Base-by-base conservation (phyloP, 257 asterid genomes). In the Solanum okadae region DNA sequence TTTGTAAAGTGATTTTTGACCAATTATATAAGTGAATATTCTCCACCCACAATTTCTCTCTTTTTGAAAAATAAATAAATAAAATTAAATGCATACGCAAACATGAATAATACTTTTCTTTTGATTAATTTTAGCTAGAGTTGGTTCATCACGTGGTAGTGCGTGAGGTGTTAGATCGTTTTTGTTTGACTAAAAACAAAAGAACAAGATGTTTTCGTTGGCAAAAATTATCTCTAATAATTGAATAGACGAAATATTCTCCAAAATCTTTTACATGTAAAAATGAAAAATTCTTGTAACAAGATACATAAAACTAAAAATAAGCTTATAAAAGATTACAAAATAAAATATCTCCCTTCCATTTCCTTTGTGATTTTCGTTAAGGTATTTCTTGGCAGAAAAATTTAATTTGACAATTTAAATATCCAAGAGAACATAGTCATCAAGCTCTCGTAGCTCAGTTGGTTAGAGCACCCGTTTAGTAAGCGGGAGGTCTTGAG, bases 401-500 rank as follows among this genome's bases (percentile, higher is more conserved):
- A 2, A 25, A 9, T 8, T 61, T 49, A 46, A 14, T 6, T n/a
- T 59, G 27, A 10, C 1, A 2, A 15, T 0, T 15, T 6, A 29
- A 3, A 7, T 31, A 14, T 6, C 23, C 18, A 70, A 70, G 22
- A 18, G 4, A 29, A 8, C 6, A 0, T 0, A 75, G 18, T 8
- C 65, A 13, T 3, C n/a, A 18, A 63, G 96, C 98, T 93, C 93
- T 95, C 91, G 92, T 94, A 96, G 98, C 96, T 95, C 98, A 93
- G 97, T 94, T 96, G 98, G 98, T 94, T 94, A 96, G 98, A 94
- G 95, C 98, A 95, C 97, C 97, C 94, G 96, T 94, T 94, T 95
- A 95, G 97, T 95, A 94, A 96, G 98, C 96, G 96, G 98, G 97
- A 96, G 96, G 98, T 96, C 98, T 91, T 94, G 95, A 94, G 98